These are phyloP conservation scores for Starmerella etchellsii DNA, from an alignment of 805 yeast genomes.

Conservation along the genomic window DNA sequence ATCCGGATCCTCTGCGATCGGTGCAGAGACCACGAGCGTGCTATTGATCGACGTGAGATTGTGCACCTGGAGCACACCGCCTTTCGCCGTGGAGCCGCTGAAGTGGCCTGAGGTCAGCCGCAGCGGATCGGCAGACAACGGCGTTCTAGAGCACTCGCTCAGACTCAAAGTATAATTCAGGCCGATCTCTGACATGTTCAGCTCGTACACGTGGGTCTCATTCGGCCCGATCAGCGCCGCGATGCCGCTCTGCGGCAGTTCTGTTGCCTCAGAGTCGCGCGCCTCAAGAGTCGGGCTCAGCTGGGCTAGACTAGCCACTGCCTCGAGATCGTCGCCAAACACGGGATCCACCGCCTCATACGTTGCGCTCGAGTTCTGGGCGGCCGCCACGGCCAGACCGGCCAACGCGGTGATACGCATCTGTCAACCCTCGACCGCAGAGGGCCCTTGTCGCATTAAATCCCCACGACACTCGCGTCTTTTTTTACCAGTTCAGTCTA, in stretches of 20 bases:
- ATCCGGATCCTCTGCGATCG: not conserved
- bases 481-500: too few species aligned
- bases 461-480: too few species aligned
- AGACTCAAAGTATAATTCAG: conserved; percentile 5
- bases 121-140: conserved; percentile 2
- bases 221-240: conserved; percentile 27
- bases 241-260: conserved; percentile 14
- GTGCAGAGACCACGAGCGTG: conserved; percentile 6
- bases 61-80: conserved; percentile 12
- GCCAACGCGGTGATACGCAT: too few species aligned
- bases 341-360: too few species aligned
- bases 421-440: too few species aligned
- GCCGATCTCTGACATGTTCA: conserved; percentile 8
- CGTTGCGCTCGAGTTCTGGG: not conserved
- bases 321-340: not conserved
- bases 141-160: conserved; percentile 14
- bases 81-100: conserved; percentile 10
- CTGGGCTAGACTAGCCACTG: not conserved
- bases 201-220: conserved; percentile 22
- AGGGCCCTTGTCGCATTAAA: too few species aligned
- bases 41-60: conserved; percentile 7
- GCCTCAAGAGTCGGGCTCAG: too few species aligned
- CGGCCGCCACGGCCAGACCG: not conserved
- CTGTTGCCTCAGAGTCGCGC: conserved; percentile 6
- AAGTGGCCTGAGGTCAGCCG: conserved; percentile 6